A percentile compares a stretch with the other conserved stretches of the same genome.
These are phyloP conservation scores for Jackrogersella multiformis DNA, from an alignment of 495 filamentous ascomycete species.

Conservation along the genomic window DNA sequence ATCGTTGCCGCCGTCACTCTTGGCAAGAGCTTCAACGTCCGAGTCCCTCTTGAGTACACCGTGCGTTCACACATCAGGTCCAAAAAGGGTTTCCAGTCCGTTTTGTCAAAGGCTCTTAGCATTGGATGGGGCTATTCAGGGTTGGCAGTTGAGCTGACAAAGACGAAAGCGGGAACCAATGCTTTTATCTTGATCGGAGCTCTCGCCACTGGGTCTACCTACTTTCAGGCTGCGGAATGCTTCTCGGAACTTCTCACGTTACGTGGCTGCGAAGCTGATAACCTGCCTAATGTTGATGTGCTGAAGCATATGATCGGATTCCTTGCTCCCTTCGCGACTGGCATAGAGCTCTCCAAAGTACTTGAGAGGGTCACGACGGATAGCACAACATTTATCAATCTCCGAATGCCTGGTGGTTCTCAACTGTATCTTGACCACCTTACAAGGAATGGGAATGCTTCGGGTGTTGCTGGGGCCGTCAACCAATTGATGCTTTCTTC, in stretches of 20 bases:
- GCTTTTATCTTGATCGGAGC: neutral
- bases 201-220: neutral
- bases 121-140: neutral
- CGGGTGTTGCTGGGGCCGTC: neutral
- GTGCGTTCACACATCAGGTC: conserved; percentile 4
- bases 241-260: neutral
- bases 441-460: neutral
- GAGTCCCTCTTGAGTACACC: neutral
- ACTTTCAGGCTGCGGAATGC: neutral
- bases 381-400: neutral
- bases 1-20: neutral
- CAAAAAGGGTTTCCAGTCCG: neutral
- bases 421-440: neutral
- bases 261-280: neutral
- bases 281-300: neutral
- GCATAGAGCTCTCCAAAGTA: neutral
- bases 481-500: neutral
- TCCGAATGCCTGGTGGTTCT: no score
- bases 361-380: neutral
- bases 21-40: neutral
- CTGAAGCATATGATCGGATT: conserved; percentile 1
- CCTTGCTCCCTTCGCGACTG: neutral
- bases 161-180: neutral
- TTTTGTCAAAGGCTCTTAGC: conserved; percentile 1
- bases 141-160: neutral